These are phyloP conservation scores for Pichia sp. DNA, from an alignment of 1,139 yeast species.

Conservation along the genomic window DNA sequence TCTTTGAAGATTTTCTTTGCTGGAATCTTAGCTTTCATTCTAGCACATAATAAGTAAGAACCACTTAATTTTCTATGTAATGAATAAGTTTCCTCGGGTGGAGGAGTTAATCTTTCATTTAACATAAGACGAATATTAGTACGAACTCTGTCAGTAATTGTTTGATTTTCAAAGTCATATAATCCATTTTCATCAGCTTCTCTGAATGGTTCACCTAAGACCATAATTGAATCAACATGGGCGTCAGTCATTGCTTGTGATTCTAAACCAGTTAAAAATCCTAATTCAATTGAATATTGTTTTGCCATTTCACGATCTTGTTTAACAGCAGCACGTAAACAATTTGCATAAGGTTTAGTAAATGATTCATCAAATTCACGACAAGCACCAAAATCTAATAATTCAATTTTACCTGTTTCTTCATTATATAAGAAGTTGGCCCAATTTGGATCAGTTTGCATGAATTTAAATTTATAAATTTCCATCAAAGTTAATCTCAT, in stretches of 20 bases:
- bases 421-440: conserved; percentile 87
- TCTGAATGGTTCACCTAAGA: conserved; percentile 87
- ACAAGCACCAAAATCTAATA: conserved; percentile 94
- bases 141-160: conserved; percentile 89
- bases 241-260: conserved; percentile 83
- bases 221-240: conserved; percentile 85
- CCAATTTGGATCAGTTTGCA: conserved; percentile 99
- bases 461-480: conserved; percentile 75
- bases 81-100: conserved; percentile 97
- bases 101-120: conserved; percentile 88
- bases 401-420: conserved; percentile 55
- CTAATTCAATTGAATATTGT: conserved; percentile 63
- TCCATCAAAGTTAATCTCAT: conserved; percentile 85
- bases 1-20: conserved; percentile 74
- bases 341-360: conserved; percentile 59
- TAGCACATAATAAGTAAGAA: conserved; percentile 83
- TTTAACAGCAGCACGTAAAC: conserved; percentile 71
- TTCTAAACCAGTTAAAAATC: conserved; percentile 89
- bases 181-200: conserved; percentile 44
- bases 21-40: conserved; percentile 77
- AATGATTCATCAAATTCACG: conserved; percentile 69
- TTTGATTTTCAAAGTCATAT: conserved; percentile 76
- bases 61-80: conserved; percentile 94
- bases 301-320: conserved; percentile 64
- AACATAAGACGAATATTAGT: conserved; percentile 83